These are phyloP conservation scores for Coccomyxa sp. DNA, from an alignment of 139 green algal genomes.

Conservation along the genomic window DNA sequence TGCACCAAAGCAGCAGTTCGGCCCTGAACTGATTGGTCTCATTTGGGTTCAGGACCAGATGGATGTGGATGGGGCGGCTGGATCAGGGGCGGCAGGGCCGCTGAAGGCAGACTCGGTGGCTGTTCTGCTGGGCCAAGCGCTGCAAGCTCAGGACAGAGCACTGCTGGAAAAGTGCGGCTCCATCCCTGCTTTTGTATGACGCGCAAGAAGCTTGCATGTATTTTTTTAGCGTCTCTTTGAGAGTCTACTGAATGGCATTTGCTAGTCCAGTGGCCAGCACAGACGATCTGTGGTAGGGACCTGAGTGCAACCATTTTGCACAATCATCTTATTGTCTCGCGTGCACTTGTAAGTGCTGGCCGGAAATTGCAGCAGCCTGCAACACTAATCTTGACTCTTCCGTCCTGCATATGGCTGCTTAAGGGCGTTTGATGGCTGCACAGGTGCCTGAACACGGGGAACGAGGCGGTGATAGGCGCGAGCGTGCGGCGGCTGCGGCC, in stretches of 20 bases:
- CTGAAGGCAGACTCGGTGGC: constrained; percentile 55
- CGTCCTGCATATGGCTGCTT: too few species aligned
- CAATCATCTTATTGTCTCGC: not conserved
- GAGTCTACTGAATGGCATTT: not conserved
- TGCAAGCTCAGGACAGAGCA: constrained; percentile 47
- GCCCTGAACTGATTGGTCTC: not conserved
- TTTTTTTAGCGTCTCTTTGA: not conserved
- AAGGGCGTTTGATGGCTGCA: not conserved
- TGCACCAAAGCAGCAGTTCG: not conserved
- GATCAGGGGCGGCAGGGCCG: constrained; percentile 1
- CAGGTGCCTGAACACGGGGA: constrained; percentile 43
- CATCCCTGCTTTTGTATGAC: not conserved
- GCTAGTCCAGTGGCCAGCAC: too few species aligned
- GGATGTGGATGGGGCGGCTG: constrained; percentile 4
- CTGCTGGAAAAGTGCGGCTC: constrained; percentile 53
- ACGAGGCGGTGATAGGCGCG: constrained; percentile 47
- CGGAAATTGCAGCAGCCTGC: too few species aligned
- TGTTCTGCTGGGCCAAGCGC: constrained; percentile 56
- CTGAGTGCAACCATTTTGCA: not conserved
- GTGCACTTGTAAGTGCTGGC: too few species aligned
- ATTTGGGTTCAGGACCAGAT: not conserved
- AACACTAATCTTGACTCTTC: too few species aligned
- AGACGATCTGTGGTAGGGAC: not conserved
- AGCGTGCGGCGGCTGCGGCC: constrained; percentile 55
- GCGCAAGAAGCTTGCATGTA: not conserved